phyloP scores from a whole-genome alignment of 257 asterid genomes.

The Przewalskia tangutica region DNA sequence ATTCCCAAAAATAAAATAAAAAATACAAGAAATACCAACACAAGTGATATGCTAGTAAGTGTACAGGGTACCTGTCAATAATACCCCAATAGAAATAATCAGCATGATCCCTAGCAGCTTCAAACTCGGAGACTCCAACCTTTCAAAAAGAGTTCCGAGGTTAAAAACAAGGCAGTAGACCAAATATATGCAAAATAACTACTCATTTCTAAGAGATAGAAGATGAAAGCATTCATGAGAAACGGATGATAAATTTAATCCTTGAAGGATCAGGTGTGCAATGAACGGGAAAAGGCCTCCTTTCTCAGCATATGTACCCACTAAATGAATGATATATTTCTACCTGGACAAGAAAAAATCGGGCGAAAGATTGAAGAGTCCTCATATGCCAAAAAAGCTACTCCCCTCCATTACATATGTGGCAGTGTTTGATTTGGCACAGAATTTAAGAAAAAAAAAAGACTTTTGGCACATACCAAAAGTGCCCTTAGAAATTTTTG shows the following conservation, averaged over 20 bases:
- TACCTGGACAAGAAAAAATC: not conserved
- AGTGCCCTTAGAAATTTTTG: too few relatives aligned
- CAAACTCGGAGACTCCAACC: conserved; percentile 96
- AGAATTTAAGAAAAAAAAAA: too few relatives aligned
- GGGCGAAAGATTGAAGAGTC: not conserved
- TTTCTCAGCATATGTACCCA: not conserved
- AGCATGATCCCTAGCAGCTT: conserved; percentile 81
- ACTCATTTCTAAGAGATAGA: not conserved
- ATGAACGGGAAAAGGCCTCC: not conserved
- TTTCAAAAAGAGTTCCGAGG: conserved; percentile 22
- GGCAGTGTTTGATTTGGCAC: too few relatives aligned
- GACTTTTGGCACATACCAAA: too few relatives aligned
- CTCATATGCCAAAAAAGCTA: not conserved
- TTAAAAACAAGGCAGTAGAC: conserved; percentile 3
- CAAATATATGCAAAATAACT: too few relatives aligned
- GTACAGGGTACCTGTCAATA: conserved; percentile 63
- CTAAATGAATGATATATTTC: not conserved
- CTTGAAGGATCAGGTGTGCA: not conserved
- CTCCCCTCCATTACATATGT: not conserved
- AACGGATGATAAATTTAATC: not conserved
- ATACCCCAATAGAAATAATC: conserved; percentile 69
- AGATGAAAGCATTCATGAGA: not conserved
- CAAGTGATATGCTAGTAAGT: not conserved
- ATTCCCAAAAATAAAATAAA: not conserved
- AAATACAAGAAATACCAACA: not conserved